These are phyloP conservation scores for Cyamopsis tetragonoloba DNA, from an alignment of 306 rosid species.

Conservation along the genomic window DNA sequence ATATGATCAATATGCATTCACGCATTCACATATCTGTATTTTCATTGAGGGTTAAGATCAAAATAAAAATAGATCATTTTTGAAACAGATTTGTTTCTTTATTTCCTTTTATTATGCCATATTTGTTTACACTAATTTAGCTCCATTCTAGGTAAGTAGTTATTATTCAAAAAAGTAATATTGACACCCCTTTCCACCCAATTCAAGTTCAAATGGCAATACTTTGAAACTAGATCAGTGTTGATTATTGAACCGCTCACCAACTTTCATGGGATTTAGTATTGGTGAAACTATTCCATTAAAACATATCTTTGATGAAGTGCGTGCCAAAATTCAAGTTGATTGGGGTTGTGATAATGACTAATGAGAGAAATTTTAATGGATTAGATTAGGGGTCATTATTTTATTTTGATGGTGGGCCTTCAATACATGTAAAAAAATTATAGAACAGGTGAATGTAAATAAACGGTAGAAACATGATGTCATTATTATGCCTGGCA, in stretches of 20 bases:
- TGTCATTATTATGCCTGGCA: neutral
- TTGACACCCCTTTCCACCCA: neutral
- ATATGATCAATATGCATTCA: neutral
- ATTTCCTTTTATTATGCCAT: neutral
- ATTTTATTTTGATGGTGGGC: slow-evolving; percentile 3
- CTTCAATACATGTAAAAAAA: neutral
- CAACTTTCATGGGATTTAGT: neutral
- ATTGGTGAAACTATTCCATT: slow-evolving; percentile 6
- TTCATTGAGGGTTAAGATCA: neutral
- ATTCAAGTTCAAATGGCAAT: neutral
- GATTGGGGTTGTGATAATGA: slow-evolving; percentile 4
- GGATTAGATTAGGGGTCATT: neutral
- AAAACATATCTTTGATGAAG: neutral
- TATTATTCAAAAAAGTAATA: neutral
- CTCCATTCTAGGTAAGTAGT: neutral
- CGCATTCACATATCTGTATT: neutral
- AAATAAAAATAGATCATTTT: too few species aligned
- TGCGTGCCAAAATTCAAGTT: slow-evolving; percentile 18
- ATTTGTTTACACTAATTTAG: neutral
- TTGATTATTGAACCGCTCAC: neutral
- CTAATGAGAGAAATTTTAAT: neutral
- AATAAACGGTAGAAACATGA: slow-evolving; percentile 2
- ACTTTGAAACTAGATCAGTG: neutral
- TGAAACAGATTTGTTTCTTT: neutral
- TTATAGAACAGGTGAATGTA: neutral